Base-by-base conservation (phyloP, 2,329 filamentous ascomycete species). In the Calonectria crousiana region DNA sequence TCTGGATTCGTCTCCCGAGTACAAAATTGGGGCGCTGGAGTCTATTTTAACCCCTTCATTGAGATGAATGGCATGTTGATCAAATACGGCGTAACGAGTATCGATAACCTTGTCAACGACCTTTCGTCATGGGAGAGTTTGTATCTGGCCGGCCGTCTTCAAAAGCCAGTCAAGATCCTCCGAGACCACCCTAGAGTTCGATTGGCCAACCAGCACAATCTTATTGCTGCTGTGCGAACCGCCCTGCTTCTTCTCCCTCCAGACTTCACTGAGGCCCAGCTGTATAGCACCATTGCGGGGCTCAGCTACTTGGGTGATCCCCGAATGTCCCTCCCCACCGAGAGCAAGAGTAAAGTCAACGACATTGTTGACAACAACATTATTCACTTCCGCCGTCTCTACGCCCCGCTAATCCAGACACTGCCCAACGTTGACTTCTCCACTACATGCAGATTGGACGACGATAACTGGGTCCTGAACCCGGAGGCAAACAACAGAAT, bases 131-230 rank as follows among this genome's bases (percentile, higher is more conserved):
- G 97, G 97, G 93, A 98, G 76, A 98, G 95, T 0, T 88, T 99
- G 32, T 99, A 99, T 84, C 91, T 99, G n/a, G 97, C 97, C 8
- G 97, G 97, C 5, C 94, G 97, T 41, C 89, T 99, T 67, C 97
- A 99, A 77, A 99, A 99, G 84, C 97, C 97, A 1, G 97, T 98
- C 85, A 98, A 99, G 87, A 98, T 99, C 78, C 90, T 99, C 23
- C 93, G 96, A 66, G 97, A 99, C 83, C 95, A 99, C 81, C 95
- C 97, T 0, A 93, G 93, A 65, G 95, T 99, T 51, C 95, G 97
- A 38, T 91, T 98, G 38, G 95, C 96, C 6, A 98, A 99, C 84
- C 97, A 99, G 85, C 93, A 97, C 84, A 99, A 99, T 83, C 90
- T 99, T 23, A 90, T 98, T 53, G 96, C 96, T 11, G 97, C 97